phyloP scores from a whole-genome alignment of 2,329 filamentous ascomycete genomes.

The Cercospora berteroae region DNA sequence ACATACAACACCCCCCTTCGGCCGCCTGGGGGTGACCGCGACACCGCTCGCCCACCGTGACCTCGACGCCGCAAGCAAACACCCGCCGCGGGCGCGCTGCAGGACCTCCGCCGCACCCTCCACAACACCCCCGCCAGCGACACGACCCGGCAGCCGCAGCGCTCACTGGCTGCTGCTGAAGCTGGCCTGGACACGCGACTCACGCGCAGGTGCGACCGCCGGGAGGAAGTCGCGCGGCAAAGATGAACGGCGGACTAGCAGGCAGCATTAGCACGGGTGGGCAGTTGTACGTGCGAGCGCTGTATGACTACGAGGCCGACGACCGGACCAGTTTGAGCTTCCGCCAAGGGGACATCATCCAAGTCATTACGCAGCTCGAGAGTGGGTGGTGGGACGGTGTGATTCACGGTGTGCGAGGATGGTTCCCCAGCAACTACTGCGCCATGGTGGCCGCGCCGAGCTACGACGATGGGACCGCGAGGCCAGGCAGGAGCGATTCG shows the following conservation, averaged over 20 bases:
- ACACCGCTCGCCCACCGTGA: not conserved
- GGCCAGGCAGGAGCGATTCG: constrained; percentile 50
- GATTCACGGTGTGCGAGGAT: constrained; percentile 92
- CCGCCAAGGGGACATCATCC: constrained; percentile 93
- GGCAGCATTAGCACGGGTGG: constrained; percentile 52
- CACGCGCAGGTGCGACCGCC: constrained; percentile 13
- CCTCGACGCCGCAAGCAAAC: not conserved
- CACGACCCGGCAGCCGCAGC: not conserved
- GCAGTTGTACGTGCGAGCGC: constrained; percentile 82
- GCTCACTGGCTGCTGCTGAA: not conserved
- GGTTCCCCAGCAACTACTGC: constrained; percentile 99
- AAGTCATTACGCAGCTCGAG: constrained; percentile 96
- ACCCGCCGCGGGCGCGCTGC: not conserved
- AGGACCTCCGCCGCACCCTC: not conserved
- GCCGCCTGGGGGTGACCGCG: not conserved
- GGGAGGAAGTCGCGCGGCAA: constrained; percentile 20
- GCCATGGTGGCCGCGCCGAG: constrained; percentile 75
- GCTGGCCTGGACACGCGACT: constrained; percentile 8
- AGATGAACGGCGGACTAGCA: constrained; percentile 51
- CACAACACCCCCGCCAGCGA: not conserved
- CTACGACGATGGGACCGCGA: constrained; percentile 64
- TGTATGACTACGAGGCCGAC: constrained; percentile 98
- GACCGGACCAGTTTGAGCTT: constrained; percentile 96
- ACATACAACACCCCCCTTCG: not conserved
- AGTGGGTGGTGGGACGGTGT: constrained; percentile 99